Percentiles rank a stretch among this genome's conserved stretches.
Conservation (phyloP, 1,284 basidiomycete species). For the Stereum hirsutum region DNA sequence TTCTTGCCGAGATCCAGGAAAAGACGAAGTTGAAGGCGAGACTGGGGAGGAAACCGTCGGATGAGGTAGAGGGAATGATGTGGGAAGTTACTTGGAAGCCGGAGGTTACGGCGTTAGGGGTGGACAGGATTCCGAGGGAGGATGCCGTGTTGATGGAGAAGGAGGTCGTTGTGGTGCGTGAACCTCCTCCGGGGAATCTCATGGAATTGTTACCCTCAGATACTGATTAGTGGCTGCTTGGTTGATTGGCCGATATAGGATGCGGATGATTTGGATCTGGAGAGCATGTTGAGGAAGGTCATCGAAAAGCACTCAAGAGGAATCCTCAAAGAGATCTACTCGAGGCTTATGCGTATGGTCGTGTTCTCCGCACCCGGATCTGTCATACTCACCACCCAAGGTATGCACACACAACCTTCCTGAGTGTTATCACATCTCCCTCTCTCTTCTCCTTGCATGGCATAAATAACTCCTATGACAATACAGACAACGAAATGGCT, state of each 20-base stretch:
- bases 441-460: neutral
- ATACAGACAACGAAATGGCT: slow-evolving; percentile 39
- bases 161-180: slow-evolving; percentile 30
- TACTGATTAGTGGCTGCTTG: too few species aligned
- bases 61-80: slow-evolving; percentile 54
- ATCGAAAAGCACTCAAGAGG: slow-evolving; percentile 52
- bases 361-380: slow-evolving; percentile 56
- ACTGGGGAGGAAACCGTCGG: slow-evolving; percentile 40
- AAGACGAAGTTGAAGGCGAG: slow-evolving; percentile 43
- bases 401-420: slow-evolving; percentile 23
- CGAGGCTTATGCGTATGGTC: slow-evolving; percentile 40
- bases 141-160: slow-evolving; percentile 29
- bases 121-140: slow-evolving; percentile 34
- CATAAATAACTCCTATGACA: neutral
- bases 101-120: slow-evolving; percentile 47
- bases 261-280: slow-evolving; percentile 60
- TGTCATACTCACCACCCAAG: slow-evolving; percentile 41
- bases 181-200: neutral
- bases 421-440: neutral
- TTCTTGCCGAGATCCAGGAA: slow-evolving; percentile 53
- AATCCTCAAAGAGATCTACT: slow-evolving; percentile 45
- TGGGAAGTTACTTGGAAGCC: slow-evolving; percentile 63
- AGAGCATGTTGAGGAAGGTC: slow-evolving; percentile 47
- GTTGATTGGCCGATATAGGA: slow-evolving; percentile 30
- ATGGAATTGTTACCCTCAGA: too few species aligned